These are phyloP conservation scores for Hydrangea macrophylla DNA, from an alignment of 148 eudicot species.

Conservation along the genomic window DNA sequence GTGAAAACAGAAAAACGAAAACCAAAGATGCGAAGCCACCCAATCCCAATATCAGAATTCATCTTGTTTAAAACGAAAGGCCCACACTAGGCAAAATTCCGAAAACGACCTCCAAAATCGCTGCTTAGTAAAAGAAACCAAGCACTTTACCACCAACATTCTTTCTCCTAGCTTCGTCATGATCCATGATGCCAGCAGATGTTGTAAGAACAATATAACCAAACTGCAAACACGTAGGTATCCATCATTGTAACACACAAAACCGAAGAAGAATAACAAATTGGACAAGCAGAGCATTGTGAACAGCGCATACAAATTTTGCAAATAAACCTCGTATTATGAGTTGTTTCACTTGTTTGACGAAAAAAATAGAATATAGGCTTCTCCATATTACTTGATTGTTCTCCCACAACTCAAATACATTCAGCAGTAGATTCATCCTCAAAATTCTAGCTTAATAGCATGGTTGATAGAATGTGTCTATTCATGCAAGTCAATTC, in stretches of 20 bases:
- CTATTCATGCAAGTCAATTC: too few relatives aligned
- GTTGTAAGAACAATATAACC: constrained; percentile 74
- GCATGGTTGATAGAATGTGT: too few relatives aligned
- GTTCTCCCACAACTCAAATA: not conserved
- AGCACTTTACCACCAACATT: constrained; percentile 80
- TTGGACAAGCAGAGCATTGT: not conserved
- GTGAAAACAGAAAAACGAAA: not conserved
- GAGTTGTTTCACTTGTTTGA: too few relatives aligned
- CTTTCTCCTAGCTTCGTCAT: constrained; percentile 76
- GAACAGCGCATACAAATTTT: not conserved
- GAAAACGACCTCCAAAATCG: not conserved
- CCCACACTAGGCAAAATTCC: too few relatives aligned
- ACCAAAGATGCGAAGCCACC: too few relatives aligned
- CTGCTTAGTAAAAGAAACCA: constrained; percentile 59
- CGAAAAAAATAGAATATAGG: not conserved
- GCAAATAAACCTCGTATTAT: not conserved
- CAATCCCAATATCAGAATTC: too few relatives aligned
- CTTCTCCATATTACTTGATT: not conserved
- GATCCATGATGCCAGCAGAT: constrained; percentile 79
- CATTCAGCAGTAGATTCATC: too few relatives aligned
- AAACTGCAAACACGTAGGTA: constrained; percentile 42
- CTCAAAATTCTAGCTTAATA: not conserved
- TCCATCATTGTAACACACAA: not conserved
- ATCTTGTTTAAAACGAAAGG: too few relatives aligned
- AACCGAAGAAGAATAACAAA: not conserved